A percentile compares a stretch with the other conserved stretches of the same genome.
These are phyloP conservation scores for Chrysosporium queenslandicum DNA, from an alignment of 2,329 filamentous ascomycete species.

Conservation along the genomic window DNA sequence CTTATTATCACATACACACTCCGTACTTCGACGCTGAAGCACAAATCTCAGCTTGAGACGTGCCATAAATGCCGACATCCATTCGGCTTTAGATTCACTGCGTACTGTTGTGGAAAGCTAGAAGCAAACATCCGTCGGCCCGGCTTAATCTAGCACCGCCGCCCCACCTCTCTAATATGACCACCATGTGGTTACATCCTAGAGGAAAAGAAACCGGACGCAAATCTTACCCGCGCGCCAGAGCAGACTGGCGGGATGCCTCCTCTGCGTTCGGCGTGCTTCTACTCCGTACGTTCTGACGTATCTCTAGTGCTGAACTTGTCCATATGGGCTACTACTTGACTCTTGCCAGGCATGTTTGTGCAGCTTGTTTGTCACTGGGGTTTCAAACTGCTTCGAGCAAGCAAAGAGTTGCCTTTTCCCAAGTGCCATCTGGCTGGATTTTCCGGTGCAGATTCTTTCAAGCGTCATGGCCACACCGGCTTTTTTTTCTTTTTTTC, in stretches of 20 bases:
- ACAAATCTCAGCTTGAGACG: no score
- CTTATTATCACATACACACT: conserved; percentile 5
- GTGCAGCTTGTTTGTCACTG: conserved; percentile 6
- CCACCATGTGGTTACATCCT: no score
- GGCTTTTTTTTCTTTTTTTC: neutral
- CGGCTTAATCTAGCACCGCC: neutral
- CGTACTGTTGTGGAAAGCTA: neutral
- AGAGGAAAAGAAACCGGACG: no score
- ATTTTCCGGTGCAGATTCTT: no score
- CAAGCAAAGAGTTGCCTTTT: conserved; percentile 6
- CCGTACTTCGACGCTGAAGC: no score
- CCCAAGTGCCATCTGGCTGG: no score
- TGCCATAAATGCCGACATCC: no score
- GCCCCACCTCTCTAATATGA: no score
- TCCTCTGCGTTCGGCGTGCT: no score
- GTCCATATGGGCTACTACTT: neutral
- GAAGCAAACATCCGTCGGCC: neutral
- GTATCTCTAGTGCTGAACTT: neutral
- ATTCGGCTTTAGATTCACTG: neutral
- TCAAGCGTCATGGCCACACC: no score
- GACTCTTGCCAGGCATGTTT: neutral
- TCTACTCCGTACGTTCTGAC: neutral
- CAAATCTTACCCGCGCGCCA: no score
- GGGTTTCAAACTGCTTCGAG: conserved; percentile 4
- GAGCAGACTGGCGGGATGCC: no score